Evolutionary conservation across 805 yeast species (phyloP).

Genomic region (Vanderwaltozyma tropicalis): DNA sequence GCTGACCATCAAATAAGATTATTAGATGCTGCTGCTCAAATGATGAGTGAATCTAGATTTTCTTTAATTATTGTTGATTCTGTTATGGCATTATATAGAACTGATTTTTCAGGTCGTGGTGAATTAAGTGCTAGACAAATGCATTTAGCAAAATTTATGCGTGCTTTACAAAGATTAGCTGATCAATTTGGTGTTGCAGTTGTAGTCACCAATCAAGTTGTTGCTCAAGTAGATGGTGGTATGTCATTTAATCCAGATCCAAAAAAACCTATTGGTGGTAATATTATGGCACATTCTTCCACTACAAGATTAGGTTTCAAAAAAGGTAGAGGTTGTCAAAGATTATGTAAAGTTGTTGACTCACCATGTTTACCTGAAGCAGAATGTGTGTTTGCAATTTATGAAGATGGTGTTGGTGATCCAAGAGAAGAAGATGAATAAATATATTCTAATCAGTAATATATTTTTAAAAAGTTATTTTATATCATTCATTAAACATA

Average conservation of each 20-base stretch:
- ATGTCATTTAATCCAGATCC: slow-evolving; percentile 86
- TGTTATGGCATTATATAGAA: slow-evolving; percentile 90
- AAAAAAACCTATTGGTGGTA: slow-evolving; percentile 97
- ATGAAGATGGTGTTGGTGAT: slow-evolving; percentile 95
- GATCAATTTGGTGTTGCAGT: slow-evolving; percentile 98
- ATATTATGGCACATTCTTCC: slow-evolving; percentile 92
- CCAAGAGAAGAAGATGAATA: slow-evolving; percentile 68
- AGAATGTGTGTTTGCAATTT: slow-evolving; percentile 89
- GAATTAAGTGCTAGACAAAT: slow-evolving; percentile 90
- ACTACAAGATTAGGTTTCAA: slow-evolving; percentile 85
- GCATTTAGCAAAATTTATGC: slow-evolving; percentile 88
- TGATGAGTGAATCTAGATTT: slow-evolving; percentile 94
- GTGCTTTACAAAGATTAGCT: slow-evolving; percentile 83
- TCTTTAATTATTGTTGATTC: slow-evolving; percentile 90
- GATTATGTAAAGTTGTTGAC: slow-evolving; percentile 90
- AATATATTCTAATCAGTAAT: not conserved
- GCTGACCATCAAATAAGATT: slow-evolving; percentile 91
- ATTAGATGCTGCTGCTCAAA: slow-evolving; percentile 79
- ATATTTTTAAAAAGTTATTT: too few relatives aligned
- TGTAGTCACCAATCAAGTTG: slow-evolving; percentile 91
- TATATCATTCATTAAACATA: too few relatives aligned
- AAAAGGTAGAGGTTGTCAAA: slow-evolving; percentile 84
- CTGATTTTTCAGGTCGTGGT: slow-evolving; percentile 92
- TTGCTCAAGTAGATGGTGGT: slow-evolving; percentile 91
- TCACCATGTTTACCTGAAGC: slow-evolving; percentile 95